These are phyloP conservation scores for Alternaria dauci DNA, from an alignment of 2,329 filamentous ascomycete species.

Conservation along the genomic window DNA sequence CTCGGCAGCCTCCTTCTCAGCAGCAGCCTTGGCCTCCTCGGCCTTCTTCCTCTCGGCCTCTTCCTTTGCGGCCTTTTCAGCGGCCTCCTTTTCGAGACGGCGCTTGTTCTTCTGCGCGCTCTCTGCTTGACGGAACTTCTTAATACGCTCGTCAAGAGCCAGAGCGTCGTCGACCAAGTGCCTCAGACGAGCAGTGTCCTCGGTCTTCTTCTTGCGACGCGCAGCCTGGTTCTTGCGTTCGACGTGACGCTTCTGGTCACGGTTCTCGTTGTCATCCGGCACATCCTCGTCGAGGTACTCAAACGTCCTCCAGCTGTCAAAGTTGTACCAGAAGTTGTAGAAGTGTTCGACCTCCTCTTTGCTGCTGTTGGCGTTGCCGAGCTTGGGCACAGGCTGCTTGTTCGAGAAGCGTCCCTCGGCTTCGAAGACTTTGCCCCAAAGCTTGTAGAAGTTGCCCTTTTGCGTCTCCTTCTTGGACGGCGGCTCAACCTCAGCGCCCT, in stretches of 20 bases:
- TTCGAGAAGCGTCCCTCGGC: constrained; percentile 93
- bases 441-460: constrained; percentile 93
- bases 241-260: constrained; percentile 97
- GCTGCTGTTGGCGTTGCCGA: constrained; percentile 83
- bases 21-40: constrained; percentile 79
- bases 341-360: constrained; percentile 93
- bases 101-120: constrained; percentile 97
- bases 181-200: constrained; percentile 91
- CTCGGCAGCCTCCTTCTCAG: constrained; percentile 84
- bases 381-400: constrained; percentile 82
- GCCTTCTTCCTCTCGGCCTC: constrained; percentile 85
- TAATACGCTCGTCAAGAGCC: constrained; percentile 90
- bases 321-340: constrained; percentile 99
- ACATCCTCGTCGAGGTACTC: constrained; percentile 99
- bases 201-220: constrained; percentile 99
- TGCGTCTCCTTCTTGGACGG: constrained; percentile 89
- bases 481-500: constrained; percentile 89
- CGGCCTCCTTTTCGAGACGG: constrained; percentile 86
- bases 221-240: constrained; percentile 98
- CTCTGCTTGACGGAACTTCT: constrained; percentile 92
- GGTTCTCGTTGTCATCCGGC: constrained; percentile 97
- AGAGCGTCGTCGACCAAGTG: constrained; percentile 88
- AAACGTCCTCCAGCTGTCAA: constrained; percentile 96
- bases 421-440: constrained; percentile 90
- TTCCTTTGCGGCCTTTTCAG: constrained; percentile 85